Evolutionary conservation across 352 stramenopile species (phyloP).

Genomic region (Pythium phragmitis): DNA sequence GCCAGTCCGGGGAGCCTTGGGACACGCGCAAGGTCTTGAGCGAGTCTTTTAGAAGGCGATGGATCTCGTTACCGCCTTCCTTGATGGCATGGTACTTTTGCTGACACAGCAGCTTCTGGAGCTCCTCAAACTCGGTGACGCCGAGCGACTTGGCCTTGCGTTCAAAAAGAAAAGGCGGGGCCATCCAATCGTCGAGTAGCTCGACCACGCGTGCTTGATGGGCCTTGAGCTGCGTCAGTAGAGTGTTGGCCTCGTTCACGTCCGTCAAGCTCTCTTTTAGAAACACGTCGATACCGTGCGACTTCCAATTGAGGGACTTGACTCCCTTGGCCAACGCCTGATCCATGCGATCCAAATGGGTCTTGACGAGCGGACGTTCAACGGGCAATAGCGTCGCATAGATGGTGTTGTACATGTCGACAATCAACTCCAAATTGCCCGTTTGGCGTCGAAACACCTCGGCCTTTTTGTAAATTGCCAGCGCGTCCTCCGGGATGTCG

Average conservation of each 20-base stretch:
- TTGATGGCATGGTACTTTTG: conserved; percentile 88
- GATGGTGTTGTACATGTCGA: conserved; percentile 93
- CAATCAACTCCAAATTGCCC: conserved; percentile 91
- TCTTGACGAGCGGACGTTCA: conserved; percentile 87
- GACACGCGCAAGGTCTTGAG: conserved; percentile 88
- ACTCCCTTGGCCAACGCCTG: conserved; percentile 88
- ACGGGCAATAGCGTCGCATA: conserved; percentile 86
- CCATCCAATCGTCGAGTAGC: conserved; percentile 76
- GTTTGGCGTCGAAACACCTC: conserved; percentile 91
- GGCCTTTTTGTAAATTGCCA: conserved; percentile 91
- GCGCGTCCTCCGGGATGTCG: conserved; percentile 85
- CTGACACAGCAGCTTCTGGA: conserved; percentile 69
- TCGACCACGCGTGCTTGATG: conserved; percentile 83
- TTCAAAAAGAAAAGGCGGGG: conserved; percentile 82
- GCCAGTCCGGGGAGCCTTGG: conserved; percentile 90
- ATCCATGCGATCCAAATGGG: conserved; percentile 90
- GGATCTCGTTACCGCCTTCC: conserved; percentile 86
- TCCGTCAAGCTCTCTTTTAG: conserved; percentile 88
- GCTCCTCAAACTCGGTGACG: conserved; percentile 84
- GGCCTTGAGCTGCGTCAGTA: conserved; percentile 87
- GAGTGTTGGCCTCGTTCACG: conserved; percentile 85
- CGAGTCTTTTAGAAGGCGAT: conserved; percentile 88
- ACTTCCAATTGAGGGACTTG: conserved; percentile 92
- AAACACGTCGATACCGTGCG: conserved; percentile 91
- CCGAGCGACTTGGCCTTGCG: conserved; percentile 79